Conservation (phyloP, 164 flowering plant genomes). For the Chloranthus sessilifolius region DNA sequence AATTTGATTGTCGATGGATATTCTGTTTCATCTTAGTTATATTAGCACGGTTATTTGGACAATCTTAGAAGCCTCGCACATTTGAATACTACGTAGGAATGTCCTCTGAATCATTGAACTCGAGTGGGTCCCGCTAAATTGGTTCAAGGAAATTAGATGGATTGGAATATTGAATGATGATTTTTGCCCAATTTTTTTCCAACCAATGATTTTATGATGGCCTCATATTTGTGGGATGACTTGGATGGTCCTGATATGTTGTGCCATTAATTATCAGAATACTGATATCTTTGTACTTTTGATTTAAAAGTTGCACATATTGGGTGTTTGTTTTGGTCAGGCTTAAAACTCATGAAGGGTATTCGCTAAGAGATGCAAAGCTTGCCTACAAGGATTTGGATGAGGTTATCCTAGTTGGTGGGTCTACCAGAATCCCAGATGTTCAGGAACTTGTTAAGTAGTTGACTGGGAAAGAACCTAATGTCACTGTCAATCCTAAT, state of each 20-base stretch:
- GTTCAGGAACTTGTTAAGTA: conserved; percentile 34
- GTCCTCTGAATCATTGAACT: no score
- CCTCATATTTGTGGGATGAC: no score
- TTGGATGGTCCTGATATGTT: no score
- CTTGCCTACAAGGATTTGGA: conserved; percentile 58
- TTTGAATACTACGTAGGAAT: no score
- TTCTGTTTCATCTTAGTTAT: no score
- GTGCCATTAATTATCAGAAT: neutral
- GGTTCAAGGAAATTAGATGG: no score
- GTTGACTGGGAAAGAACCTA: conserved; percentile 28
- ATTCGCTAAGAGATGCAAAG: conserved; percentile 74
- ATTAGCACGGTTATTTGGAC: no score
- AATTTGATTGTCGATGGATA: neutral
- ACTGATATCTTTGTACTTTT: neutral
- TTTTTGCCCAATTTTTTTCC: no score
- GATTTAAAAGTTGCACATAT: neutral
- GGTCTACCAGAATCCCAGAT: conserved; percentile 33
- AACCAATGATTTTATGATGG: no score
- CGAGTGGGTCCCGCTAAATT: no score
- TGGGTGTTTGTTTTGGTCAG: conserved; percentile 24
- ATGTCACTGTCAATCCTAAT: conserved; percentile 30
- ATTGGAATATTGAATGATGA: no score
- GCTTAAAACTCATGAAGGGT: conserved; percentile 62
- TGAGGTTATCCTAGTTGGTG: conserved; percentile 36
- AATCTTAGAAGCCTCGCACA: no score